Conservation (phyloP, 306 rosid species). For the Sicyos edulis region DNA sequence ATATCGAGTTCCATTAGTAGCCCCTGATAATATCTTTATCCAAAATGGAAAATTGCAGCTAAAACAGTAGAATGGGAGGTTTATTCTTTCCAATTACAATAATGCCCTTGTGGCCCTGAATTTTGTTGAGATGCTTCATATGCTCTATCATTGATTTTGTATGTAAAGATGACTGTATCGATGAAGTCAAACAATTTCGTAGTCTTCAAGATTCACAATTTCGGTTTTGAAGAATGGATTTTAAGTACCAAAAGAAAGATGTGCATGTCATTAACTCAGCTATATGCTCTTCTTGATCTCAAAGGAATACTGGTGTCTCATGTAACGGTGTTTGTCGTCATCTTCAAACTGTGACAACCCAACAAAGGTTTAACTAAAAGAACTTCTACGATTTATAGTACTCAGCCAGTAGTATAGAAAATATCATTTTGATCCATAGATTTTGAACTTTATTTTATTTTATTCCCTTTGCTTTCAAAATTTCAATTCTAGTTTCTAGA, state of each 20-base stretch:
- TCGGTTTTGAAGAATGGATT: too few species aligned
- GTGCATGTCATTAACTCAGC: not conserved
- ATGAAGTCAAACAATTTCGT: too few species aligned
- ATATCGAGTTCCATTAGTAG: not conserved
- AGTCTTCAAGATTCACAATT: too few species aligned
- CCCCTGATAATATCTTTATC: not conserved
- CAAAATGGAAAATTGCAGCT: not conserved
- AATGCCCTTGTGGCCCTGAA: not conserved
- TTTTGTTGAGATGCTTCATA: not conserved
- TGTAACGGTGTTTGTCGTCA: conserved; percentile 45
- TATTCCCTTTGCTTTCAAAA: too few species aligned
- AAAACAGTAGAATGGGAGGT: not conserved
- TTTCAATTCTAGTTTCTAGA: too few species aligned
- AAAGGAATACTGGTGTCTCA: conserved; percentile 42
- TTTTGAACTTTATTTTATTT: not conserved
- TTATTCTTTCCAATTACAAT: not conserved
- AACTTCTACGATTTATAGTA: too few species aligned
- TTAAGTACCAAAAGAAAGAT: not conserved
- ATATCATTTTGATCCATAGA: too few species aligned
- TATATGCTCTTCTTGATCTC: conserved; percentile 38
- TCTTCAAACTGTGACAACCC: conserved; percentile 40
- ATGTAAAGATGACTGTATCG: not conserved
- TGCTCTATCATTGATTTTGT: not conserved
- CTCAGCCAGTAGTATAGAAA: too few species aligned
- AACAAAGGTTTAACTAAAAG: not conserved